These are phyloP conservation scores for Boletus vinaceobasis DNA, from an alignment of 768 basidiomycete species.

Conservation along the genomic window DNA sequence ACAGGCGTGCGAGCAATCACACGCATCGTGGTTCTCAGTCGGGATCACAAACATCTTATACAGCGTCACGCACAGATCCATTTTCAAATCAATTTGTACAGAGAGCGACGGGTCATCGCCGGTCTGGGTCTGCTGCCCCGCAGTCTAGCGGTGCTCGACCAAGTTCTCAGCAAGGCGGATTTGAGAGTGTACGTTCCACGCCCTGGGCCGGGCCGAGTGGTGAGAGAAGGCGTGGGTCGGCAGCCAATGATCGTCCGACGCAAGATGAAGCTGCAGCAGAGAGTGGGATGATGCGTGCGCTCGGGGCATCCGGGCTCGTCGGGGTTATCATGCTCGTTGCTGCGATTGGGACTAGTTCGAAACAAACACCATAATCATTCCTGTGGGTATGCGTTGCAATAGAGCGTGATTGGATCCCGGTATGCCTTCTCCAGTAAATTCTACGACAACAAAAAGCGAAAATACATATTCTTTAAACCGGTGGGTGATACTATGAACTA, in stretches of 20 bases:
- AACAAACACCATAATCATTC: conserved; percentile 12
- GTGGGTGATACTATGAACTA: neutral
- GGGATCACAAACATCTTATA: conserved; percentile 1
- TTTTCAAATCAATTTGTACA: conserved; percentile 27
- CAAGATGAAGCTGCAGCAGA: conserved; percentile 25
- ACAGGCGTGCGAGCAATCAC: neutral
- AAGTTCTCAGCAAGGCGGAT: neutral
- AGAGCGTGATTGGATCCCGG: neutral
- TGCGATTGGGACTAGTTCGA: conserved; percentile 14
- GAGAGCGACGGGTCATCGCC: conserved; percentile 24
- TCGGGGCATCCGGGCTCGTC: conserved; percentile 29
- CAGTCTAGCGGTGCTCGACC: neutral
- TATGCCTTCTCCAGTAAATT: neutral
- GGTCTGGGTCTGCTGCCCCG: neutral
- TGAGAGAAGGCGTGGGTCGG: neutral
- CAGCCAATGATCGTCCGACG: conserved; percentile 9
- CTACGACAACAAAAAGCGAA: neutral
- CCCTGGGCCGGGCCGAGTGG: conserved; percentile 5
- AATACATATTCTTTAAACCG: neutral
- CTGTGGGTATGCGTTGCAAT: neutral
- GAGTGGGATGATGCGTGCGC: conserved; percentile 24
- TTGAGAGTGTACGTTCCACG: neutral
- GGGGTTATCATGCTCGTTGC: conserved; percentile 26
- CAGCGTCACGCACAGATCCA: conserved; percentile 14
- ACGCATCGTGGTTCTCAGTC: conserved; percentile 1